Evolutionary conservation across 129 eudicot species (phyloP).

Genomic region (Apium graveolens): DNA sequence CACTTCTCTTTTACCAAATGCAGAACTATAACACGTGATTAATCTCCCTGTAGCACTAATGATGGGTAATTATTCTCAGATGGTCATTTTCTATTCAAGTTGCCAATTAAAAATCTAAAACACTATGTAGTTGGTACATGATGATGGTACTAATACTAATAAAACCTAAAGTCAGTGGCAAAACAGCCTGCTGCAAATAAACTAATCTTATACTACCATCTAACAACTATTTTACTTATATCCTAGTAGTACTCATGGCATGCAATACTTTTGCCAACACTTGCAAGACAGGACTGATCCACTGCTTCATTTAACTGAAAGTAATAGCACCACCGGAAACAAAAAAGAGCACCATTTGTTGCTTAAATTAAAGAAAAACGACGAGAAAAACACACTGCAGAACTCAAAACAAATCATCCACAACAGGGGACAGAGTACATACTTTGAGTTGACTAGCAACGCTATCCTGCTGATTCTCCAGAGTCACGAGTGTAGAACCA

Average conservation of each 20-base stretch:
- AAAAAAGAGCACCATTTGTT: neutral
- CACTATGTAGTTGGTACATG: neutral
- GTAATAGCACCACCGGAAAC: neutral
- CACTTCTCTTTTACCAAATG: neutral
- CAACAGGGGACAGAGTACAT: neutral
- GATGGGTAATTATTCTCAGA: neutral
- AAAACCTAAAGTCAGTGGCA: neutral
- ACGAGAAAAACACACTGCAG: neutral
- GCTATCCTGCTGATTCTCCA: constrained; percentile 89
- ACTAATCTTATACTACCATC: constrained; percentile 4
- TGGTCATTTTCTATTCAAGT: neutral
- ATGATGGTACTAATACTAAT: neutral
- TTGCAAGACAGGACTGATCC: constrained; percentile 4
- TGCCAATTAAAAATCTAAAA: neutral
- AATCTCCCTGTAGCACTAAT: neutral
- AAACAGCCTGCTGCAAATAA: neutral
- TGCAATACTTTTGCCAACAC: neutral
- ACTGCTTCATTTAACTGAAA: neutral
- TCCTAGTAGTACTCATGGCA: constrained; percentile 3
- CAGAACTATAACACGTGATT: neutral
- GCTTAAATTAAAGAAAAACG: neutral
- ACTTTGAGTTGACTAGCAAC: constrained; percentile 75
- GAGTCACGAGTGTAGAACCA: constrained; percentile 61
- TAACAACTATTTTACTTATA: neutral
- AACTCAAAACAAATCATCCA: neutral